Percentiles rank a stretch among this genome's conserved stretches.
These are phyloP conservation scores for Jaapia argillacea DNA, from an alignment of 768 basidiomycete genomes.

Conservation along the genomic window DNA sequence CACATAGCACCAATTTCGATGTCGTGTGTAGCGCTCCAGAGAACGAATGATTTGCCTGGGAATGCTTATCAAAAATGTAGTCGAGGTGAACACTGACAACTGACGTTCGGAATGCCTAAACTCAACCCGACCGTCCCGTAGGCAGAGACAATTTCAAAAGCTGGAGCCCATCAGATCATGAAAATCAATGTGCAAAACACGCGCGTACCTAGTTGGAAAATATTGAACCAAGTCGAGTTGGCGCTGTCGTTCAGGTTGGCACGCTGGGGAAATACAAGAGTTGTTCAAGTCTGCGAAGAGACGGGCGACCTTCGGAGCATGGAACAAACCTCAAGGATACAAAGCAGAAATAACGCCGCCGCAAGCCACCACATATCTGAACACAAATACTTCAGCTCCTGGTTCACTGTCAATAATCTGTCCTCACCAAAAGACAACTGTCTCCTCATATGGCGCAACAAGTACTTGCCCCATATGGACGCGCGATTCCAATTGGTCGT, in stretches of 20 bases:
- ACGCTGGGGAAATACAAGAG: constrained; percentile 9
- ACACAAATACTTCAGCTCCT: too few species aligned
- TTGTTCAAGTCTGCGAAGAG: background rate
- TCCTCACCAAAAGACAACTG: constrained; percentile 43
- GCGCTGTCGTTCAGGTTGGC: constrained; percentile 17
- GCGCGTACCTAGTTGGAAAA: constrained; percentile 25
- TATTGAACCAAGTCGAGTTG: constrained; percentile 26
- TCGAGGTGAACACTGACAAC: too few species aligned
- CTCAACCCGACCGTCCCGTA: constrained; percentile 30
- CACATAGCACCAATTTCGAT: constrained; percentile 79
- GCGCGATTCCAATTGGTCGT: constrained; percentile 10
- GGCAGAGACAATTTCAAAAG: constrained; percentile 9
- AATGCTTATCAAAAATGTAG: constrained; percentile 6
- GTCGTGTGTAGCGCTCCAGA: constrained; percentile 68
- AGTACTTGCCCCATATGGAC: constrained; percentile 25
- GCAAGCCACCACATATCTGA: constrained; percentile 39
- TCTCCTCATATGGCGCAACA: constrained; percentile 28
- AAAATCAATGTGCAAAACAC: too few species aligned
- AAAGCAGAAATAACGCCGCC: constrained; percentile 36
- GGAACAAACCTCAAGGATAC: constrained; percentile 34
- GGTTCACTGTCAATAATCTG: too few species aligned
- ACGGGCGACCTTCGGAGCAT: too few species aligned
- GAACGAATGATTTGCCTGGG: constrained; percentile 72
- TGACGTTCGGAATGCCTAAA: constrained; percentile 30
- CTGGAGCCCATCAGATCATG: too few species aligned